Percentiles rank a stretch among this genome's conserved stretches.
These are phyloP conservation scores for Zoysia pacifica DNA, from an alignment of 176 grass and related monocot genomes.

Conservation along the genomic window DNA sequence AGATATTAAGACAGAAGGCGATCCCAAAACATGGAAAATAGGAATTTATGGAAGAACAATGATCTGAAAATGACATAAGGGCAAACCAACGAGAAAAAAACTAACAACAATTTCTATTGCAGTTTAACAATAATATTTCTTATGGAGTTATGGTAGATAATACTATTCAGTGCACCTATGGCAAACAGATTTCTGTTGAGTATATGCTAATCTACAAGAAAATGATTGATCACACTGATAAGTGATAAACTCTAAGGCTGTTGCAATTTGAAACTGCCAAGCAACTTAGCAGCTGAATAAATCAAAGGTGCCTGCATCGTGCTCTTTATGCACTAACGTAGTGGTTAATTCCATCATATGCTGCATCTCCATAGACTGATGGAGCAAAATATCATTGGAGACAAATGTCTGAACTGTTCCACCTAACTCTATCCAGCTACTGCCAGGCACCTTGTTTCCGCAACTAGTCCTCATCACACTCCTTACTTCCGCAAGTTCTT, in stretches of 20 bases:
- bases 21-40: neutral
- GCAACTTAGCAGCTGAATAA: neutral
- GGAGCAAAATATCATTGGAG: conserved; percentile 52
- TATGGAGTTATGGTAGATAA: too few species aligned
- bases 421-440: conserved; percentile 70
- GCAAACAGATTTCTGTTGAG: too few species aligned
- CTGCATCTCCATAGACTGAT: conserved; percentile 35
- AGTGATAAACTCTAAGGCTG: neutral
- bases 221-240: neutral
- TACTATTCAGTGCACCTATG: too few species aligned
- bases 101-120: too few species aligned
- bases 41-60: too few species aligned
- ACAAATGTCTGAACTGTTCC: conserved; percentile 60
- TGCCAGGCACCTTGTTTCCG: conserved; percentile 58
- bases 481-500: conserved; percentile 48
- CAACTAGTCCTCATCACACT: conserved; percentile 52
- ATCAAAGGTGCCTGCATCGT: conserved; percentile 6
- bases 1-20: conserved; percentile 5
- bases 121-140: too few species aligned
- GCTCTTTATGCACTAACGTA: conserved; percentile 9
- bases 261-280: neutral
- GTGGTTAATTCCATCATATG: conserved; percentile 53
- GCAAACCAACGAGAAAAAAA: too few species aligned
- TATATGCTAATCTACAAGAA: too few species aligned
- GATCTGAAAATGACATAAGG: too few species aligned